These are phyloP conservation scores for Erythrobasidium hasegawianum DNA, from an alignment of 1,284 basidiomycete species.

Conservation along the genomic window DNA sequence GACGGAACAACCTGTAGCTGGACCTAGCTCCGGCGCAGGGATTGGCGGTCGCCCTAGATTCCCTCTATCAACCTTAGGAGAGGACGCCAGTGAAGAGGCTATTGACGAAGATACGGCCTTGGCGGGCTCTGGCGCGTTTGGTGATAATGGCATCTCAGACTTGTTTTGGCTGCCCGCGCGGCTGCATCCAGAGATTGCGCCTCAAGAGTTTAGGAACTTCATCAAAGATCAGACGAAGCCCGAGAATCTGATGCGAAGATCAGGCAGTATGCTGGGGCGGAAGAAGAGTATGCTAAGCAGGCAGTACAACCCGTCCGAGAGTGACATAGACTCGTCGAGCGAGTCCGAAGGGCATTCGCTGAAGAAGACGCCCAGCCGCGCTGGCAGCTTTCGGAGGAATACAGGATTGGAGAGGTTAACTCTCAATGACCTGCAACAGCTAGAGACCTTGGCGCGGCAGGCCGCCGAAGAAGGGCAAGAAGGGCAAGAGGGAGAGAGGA, in stretches of 20 bases:
- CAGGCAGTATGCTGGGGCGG: constrained; percentile 38
- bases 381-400: constrained; percentile 62
- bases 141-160: constrained; percentile 47
- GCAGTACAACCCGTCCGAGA: constrained; percentile 43
- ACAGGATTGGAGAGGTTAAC: constrained; percentile 62
- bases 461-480: constrained; percentile 54
- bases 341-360: constrained; percentile 72
- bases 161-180: constrained; percentile 98
- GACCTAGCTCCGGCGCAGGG: constrained; percentile 5
- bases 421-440: constrained; percentile 82
- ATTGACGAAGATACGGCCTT: constrained; percentile 12
- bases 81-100: constrained; percentile 9
- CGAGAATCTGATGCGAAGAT: constrained; percentile 46
- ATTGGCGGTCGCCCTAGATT: neutral
- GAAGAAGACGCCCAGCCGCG: constrained; percentile 46
- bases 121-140: neutral
- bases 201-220: constrained; percentile 89
- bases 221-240: constrained; percentile 79
- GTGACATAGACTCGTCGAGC: constrained; percentile 60
- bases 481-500: constrained; percentile 65
- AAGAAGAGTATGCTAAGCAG: constrained; percentile 45
- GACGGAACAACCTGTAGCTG: neutral
- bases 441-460: constrained; percentile 88
- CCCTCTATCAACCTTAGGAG: neutral
- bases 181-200: constrained; percentile 94